Conservation (phyloP, 2,329 filamentous ascomycete species). For the Fusarium cyanostomum region DNA sequence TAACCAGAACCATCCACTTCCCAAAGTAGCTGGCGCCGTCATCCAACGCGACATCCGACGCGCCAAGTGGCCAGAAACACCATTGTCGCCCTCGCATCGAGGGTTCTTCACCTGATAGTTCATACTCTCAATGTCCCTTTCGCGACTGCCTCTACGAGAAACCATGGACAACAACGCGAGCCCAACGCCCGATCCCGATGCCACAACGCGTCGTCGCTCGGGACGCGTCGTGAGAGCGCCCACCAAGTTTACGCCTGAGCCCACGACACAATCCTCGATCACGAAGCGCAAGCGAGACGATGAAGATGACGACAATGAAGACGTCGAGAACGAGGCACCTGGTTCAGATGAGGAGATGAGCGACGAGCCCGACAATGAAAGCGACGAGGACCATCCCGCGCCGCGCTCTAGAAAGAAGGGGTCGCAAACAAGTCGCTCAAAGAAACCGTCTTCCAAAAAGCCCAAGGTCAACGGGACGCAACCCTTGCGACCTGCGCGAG, state of each 20-base stretch:
- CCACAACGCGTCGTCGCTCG: conserved; percentile 70
- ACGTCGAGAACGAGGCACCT: conserved; percentile 58
- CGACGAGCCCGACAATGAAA: conserved; percentile 59
- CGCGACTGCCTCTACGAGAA: conserved; percentile 43
- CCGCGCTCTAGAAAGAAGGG: conserved; percentile 53
- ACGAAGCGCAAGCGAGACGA: conserved; percentile 68
- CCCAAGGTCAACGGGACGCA: conserved; percentile 69
- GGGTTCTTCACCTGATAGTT: conserved; percentile 34
- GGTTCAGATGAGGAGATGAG: conserved; percentile 58
- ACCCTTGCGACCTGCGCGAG: conserved; percentile 48
- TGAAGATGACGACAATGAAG: conserved; percentile 53
- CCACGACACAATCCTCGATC: conserved; percentile 50
- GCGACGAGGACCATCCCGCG: conserved; percentile 53
- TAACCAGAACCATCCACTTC: conserved; percentile 36
- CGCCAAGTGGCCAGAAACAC: conserved; percentile 44
- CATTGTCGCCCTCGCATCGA: conserved; percentile 43
- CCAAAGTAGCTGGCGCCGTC: conserved; percentile 41
- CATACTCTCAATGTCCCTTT: conserved; percentile 33
- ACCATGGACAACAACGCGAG: conserved; percentile 65
- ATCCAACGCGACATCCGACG: conserved; percentile 44
- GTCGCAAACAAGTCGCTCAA: conserved; percentile 57
- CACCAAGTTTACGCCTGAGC: conserved; percentile 67
- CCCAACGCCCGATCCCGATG: conserved; percentile 61
- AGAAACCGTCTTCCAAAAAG: conserved; percentile 70
- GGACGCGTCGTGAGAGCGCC: conserved; percentile 72